Conservation (phyloP, 305 asterid species). For the Solanum hybrid region DNA sequence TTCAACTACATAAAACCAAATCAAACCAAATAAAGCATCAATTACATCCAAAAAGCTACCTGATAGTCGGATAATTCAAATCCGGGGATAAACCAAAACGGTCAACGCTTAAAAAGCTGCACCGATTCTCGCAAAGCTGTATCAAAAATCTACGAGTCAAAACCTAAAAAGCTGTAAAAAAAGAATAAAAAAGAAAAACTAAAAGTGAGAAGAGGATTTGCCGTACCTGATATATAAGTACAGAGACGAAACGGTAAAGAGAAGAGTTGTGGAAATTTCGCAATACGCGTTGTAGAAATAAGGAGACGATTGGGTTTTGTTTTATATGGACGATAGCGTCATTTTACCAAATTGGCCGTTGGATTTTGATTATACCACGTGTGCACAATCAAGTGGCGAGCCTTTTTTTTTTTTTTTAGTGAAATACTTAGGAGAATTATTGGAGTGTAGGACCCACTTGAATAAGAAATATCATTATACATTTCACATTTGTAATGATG, state of each 20-base stretch:
- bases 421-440: neutral
- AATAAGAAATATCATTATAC: neutral
- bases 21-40: neutral
- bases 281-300: neutral
- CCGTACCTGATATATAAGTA: conserved; percentile 29
- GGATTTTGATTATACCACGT: conserved; percentile 5
- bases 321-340: neutral
- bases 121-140: conserved; percentile 3
- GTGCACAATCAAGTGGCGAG: neutral
- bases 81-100: conserved; percentile 3
- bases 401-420: neutral
- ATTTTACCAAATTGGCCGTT: conserved; percentile 1
- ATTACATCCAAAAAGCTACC: neutral
- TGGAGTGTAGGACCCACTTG: neutral
- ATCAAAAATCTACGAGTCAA: conserved; percentile 4
- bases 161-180: neutral
- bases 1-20: neutral
- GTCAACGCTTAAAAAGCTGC: conserved; percentile 12
- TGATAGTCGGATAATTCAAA: conserved; percentile 9
- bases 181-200: neutral
- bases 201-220: neutral
- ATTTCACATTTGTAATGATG: neutral
- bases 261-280: conserved; percentile 25
- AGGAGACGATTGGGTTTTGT: neutral
- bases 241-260: conserved; percentile 19